Base-by-base conservation (phyloP, 768 basidiomycete genomes). In the Phanerochaete sordida region DNA sequence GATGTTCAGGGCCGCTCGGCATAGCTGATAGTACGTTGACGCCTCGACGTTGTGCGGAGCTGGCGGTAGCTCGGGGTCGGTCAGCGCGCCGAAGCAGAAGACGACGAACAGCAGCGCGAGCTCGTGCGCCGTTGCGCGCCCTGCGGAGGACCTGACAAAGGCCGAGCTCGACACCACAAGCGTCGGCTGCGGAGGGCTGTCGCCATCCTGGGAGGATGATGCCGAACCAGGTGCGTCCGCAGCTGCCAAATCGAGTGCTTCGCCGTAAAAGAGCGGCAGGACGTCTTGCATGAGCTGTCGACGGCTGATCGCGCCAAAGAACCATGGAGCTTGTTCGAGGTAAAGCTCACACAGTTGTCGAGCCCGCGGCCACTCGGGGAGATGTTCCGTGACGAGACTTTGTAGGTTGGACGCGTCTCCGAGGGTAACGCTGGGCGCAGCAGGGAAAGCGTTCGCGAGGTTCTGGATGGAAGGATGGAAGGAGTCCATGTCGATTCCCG, bases 291-390 rank as follows among this genome's bases (percentile, higher is more conserved):
- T 74, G 44, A 91, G 77, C 62, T 91, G 88, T 16, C 75, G 76
- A 46, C 78, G 75, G 2, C 85, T 85, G 37, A 91, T 82, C 1
- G 88, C 85, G 23, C 88, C 85, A 59, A 88, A 90, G 68, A 90
- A 89, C 90, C 90, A 91, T 0, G 87, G 85, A 2, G 88, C 87
- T 66, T 88, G 85, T n/a, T 86, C 85, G 43, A 90, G 79, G 70
- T 91, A 91, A 13, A 88, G 76, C n/a, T 84, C 80, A 64, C 79
- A 81, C 33, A 91, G 77, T 31, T 82, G 79, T 47, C 72, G 75
- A 0, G 85, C 84, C 37, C 87, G 85, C 8, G 73, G 68, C 79
- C 83, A 86, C 0, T 81, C 70, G 0, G 90, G 90, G 0, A 90
- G 77, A 66, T 82, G 79, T 16, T 73, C 68, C 43, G 76, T 69